Conservation (phyloP, 2,329 filamentous ascomycete genomes). For the Clonostachys rosea region DNA sequence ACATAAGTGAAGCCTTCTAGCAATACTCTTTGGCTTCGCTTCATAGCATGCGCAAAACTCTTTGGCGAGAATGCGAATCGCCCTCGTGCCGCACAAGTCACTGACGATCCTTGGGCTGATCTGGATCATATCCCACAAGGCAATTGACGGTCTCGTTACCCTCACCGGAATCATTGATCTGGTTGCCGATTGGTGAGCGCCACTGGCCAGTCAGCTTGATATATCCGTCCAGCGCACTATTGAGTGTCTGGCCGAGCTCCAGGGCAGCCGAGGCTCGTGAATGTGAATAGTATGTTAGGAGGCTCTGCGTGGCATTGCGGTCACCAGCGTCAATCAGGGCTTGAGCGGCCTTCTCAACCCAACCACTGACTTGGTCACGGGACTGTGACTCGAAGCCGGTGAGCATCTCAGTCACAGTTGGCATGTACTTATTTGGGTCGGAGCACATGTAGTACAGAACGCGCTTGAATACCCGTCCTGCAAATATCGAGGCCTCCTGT, state of each 20-base stretch:
- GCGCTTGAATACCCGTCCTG: slow-evolving; percentile 17
- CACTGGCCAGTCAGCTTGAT: slow-evolving; percentile 15
- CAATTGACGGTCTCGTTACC: slow-evolving; percentile 26
- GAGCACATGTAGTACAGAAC: slow-evolving; percentile 20
- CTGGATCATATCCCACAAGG: slow-evolving; percentile 19
- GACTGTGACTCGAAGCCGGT: slow-evolving; percentile 13
- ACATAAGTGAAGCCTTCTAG: too few relatives aligned
- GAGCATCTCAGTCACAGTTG: slow-evolving; percentile 14
- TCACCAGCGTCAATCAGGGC: slow-evolving; percentile 9
- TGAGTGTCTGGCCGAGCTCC: slow-evolving; percentile 10
- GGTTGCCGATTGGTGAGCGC: slow-evolving; percentile 14
- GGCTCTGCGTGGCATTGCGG: slow-evolving; percentile 7
- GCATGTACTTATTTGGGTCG: slow-evolving; percentile 10
- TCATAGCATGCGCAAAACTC: too few relatives aligned
- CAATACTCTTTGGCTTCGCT: too few relatives aligned
- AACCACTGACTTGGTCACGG: slow-evolving; percentile 4
- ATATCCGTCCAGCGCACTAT: slow-evolving; percentile 12
- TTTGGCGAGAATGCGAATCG: too few relatives aligned
- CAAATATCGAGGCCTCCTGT: slow-evolving; percentile 16
- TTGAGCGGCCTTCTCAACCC: slow-evolving; percentile 12
- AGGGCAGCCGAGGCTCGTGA: slow-evolving; percentile 12
- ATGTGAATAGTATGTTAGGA: slow-evolving; percentile 15
- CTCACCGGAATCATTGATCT: slow-evolving; percentile 22
- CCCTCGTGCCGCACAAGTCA: too few relatives aligned
- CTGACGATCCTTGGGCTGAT: slow-evolving; percentile 7